These are phyloP conservation scores for Nakazawaea molendinolei DNA, from an alignment of 805 yeast species.

Conservation along the genomic window DNA sequence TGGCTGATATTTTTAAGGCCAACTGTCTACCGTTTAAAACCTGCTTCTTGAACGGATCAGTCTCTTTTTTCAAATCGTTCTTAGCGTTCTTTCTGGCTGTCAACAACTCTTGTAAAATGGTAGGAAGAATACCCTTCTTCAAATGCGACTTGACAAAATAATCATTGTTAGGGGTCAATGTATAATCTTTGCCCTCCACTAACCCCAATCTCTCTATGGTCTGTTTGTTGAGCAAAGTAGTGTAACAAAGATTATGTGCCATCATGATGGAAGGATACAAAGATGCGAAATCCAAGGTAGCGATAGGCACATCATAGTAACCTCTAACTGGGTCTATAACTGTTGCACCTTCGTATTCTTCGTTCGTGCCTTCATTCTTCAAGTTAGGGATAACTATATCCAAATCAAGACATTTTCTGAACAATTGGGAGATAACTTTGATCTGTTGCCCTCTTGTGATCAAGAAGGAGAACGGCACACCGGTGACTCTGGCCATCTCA, in stretches of 20 bases:
- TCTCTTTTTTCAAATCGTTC: constrained; percentile 82
- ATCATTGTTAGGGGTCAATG: constrained; percentile 87
- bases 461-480: constrained; percentile 91
- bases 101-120: constrained; percentile 81
- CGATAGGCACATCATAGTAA: constrained; percentile 93
- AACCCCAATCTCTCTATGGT: constrained; percentile 61
- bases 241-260: constrained; percentile 97
- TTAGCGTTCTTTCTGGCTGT: constrained; percentile 92
- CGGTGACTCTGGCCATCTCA: constrained; percentile 99
- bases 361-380: constrained; percentile 72
- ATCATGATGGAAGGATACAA: constrained; percentile 98
- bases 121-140: constrained; percentile 86
- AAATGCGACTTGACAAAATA: constrained; percentile 65
- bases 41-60: constrained; percentile 88
- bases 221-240: constrained; percentile 69
- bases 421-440: constrained; percentile 91
- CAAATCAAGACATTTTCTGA: constrained; percentile 83
- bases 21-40: constrained; percentile 96
- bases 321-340: constrained; percentile 97
- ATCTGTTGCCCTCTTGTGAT: constrained; percentile 95
- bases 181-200: constrained; percentile 70
- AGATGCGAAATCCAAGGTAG: constrained; percentile 95
- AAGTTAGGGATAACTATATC: constrained; percentile 89
- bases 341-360: constrained; percentile 98
- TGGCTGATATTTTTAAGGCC: constrained; percentile 94